These are phyloP conservation scores for Boletus subparvulus DNA, from an alignment of 768 basidiomycete species.

Conservation along the genomic window DNA sequence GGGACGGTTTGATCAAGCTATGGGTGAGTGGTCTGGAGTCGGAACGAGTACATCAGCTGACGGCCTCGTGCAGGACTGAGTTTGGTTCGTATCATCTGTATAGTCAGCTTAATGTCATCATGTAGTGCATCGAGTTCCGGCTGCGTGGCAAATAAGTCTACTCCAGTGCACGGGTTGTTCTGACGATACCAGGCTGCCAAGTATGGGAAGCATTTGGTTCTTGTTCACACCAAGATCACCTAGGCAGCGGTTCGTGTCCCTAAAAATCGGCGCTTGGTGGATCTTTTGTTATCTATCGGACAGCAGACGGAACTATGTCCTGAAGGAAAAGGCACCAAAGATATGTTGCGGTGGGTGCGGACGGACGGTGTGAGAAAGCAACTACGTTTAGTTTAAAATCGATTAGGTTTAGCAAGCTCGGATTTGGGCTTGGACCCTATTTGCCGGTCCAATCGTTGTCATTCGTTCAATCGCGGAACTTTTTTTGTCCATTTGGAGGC, in stretches of 20 bases:
- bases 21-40: constrained; percentile 63
- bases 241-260: too few species aligned
- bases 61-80: constrained; percentile 31
- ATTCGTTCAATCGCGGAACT: background rate
- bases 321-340: background rate
- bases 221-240: too few species aligned
- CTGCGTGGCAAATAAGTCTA: background rate
- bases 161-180: background rate
- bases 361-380: constrained; percentile 6
- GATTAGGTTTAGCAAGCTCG: background rate
- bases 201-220: too few species aligned
- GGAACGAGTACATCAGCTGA: background rate
- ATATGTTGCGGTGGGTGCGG: background rate
- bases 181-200: background rate
- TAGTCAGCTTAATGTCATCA: constrained; percentile 2
- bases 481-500: constrained; percentile 1
- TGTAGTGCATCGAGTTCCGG: background rate
- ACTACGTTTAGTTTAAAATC: background rate
- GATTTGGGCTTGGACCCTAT: background rate
- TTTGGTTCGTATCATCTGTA: constrained; percentile 4
- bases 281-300: background rate
- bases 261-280: too few species aligned
- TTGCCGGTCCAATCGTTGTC: background rate
- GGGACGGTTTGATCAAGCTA: constrained; percentile 97
- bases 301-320: background rate